Conservation (phyloP, 768 basidiomycete species). For the Hydnomerulius pinastri region DNA sequence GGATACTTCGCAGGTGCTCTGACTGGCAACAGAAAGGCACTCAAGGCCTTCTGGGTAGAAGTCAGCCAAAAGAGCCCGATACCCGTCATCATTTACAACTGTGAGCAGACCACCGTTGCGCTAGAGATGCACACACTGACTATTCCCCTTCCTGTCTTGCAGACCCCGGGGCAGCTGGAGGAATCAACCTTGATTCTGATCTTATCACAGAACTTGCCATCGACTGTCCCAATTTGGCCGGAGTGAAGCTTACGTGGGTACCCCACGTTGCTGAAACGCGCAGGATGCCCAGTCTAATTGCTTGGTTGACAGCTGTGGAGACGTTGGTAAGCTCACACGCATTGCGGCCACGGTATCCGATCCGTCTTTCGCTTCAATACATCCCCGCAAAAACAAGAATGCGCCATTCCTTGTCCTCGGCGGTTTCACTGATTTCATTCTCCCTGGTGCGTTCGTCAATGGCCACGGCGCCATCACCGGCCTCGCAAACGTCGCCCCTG, state of each 20-base stretch:
- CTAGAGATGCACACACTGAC: conserved; percentile 1
- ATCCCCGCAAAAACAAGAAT: conserved; percentile 68
- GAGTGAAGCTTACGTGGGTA: conserved; percentile 87
- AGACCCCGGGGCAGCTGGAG: conserved; percentile 88
- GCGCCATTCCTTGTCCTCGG: conserved; percentile 84
- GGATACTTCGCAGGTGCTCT: conserved; percentile 87
- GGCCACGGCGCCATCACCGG: conserved; percentile 92
- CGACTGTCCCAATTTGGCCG: conserved; percentile 76
- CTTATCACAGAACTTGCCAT: conserved; percentile 77
- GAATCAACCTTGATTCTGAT: conserved; percentile 91
- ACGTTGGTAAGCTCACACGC: conserved; percentile 88
- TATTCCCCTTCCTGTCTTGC: neutral
- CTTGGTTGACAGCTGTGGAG: conserved; percentile 65
- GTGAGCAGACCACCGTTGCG: conserved; percentile 39
- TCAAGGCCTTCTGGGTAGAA: conserved; percentile 79
- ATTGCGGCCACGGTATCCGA: conserved; percentile 69
- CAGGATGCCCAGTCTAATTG: conserved; percentile 5
- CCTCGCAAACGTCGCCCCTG: conserved; percentile 82
- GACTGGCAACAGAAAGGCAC: conserved; percentile 56
- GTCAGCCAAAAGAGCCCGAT: conserved; percentile 80
- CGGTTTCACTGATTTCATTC: conserved; percentile 82
- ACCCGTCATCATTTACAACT: conserved; percentile 89
- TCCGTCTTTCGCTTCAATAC: conserved; percentile 50
- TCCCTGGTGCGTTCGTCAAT: conserved; percentile 69
- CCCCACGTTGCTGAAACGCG: neutral